Evolutionary conservation across 164 flowering plant genomes (phyloP).

Genomic region (Macadamia integrifolia): DNA sequence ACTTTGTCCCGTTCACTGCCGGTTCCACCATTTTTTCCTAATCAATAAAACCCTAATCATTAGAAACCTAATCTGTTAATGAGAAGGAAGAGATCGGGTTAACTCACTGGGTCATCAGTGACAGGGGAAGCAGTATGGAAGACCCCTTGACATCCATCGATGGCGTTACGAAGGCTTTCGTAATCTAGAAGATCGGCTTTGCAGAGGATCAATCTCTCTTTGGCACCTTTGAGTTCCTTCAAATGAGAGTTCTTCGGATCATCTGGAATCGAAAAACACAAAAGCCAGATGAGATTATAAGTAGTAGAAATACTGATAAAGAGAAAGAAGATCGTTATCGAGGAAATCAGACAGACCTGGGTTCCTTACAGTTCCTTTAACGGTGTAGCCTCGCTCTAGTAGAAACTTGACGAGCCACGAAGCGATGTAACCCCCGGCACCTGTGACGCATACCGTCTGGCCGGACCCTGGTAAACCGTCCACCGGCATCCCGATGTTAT

Average conservation of each 20-base stretch:
- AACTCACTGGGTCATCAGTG: slow-evolving; percentile 3
- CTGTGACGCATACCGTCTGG: slow-evolving; percentile 73
- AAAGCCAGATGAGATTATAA: not conserved
- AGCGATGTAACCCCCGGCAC: slow-evolving; percentile 84
- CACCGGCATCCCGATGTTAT: slow-evolving; percentile 24
- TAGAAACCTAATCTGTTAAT: not conserved
- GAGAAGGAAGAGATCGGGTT: not conserved
- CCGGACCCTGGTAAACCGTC: slow-evolving; percentile 26
- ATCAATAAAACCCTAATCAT: not conserved
- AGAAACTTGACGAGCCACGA: slow-evolving; percentile 83
- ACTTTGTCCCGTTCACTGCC: slow-evolving; percentile 76
- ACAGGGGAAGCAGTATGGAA: slow-evolving; percentile 2
- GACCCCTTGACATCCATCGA: not conserved
- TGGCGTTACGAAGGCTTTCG: not conserved
- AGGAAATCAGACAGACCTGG: slow-evolving; percentile 36
- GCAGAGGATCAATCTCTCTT: slow-evolving; percentile 4
- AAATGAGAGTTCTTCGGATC: not conserved
- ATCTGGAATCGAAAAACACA: not conserved
- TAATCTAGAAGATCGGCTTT: slow-evolving; percentile 4
- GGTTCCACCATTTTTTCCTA: slow-evolving; percentile 98
- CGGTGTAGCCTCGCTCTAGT: slow-evolving; percentile 60
- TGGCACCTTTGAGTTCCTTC: not conserved
- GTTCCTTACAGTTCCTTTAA: slow-evolving; percentile 70
- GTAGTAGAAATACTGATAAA: no score
- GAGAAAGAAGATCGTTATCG: no score